Percentiles rank a stretch among this genome's conserved stretches.
Evolutionary conservation across 306 rosid genomes (phyloP).

Genomic region (Cyamopsis tetragonoloba): DNA sequence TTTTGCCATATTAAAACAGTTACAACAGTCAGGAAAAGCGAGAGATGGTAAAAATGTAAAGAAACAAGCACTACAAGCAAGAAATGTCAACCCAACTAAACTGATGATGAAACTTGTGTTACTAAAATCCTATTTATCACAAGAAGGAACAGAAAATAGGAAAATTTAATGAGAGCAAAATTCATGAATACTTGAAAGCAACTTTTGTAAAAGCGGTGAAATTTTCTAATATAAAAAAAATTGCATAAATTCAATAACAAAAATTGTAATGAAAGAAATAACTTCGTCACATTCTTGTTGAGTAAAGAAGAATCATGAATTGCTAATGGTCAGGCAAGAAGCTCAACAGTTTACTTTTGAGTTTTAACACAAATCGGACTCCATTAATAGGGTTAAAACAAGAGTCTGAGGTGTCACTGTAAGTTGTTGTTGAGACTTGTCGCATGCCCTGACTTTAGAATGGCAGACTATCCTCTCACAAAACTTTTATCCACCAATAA

Average conservation of each 20-base stretch:
- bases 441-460: neutral
- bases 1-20: constrained; percentile 26
- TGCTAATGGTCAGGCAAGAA: neutral
- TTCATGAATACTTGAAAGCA: neutral
- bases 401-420: neutral
- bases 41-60: neutral
- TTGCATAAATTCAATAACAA: too few relatives aligned
- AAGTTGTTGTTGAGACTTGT: neutral
- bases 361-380: neutral
- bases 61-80: neutral
- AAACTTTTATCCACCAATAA: constrained; percentile 8
- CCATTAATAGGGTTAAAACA: neutral
- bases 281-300: neutral
- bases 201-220: neutral
- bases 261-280: neutral
- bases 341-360: neutral
- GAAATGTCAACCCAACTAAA: constrained; percentile 12
- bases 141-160: neutral
- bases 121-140: neutral
- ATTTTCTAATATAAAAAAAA: neutral
- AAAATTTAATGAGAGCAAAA: constrained; percentile 12
- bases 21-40: constrained; percentile 22
- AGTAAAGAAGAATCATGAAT: neutral
- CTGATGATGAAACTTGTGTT: neutral
- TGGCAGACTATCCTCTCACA: neutral